phyloP scores from a whole-genome alignment of 768 basidiomycete species.

The Cyclocybe cylindracea region DNA sequence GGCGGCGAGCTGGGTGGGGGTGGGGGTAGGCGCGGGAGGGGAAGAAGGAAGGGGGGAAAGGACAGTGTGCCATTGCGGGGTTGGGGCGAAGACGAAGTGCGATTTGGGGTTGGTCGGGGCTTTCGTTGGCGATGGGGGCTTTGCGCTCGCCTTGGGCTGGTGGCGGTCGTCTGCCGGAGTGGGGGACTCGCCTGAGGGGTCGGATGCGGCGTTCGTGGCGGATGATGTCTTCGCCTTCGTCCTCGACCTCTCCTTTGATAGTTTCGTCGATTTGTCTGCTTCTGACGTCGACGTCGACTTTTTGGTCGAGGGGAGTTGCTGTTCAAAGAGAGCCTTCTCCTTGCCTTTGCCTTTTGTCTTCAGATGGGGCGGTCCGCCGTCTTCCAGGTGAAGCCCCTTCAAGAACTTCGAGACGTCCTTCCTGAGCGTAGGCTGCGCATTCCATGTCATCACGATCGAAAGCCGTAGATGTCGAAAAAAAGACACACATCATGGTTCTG shows the following conservation, averaged over 20 bases:
- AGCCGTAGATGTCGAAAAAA: neutral
- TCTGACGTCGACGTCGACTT: neutral
- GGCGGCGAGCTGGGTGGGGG: constrained; percentile 44
- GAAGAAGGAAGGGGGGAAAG: constrained; percentile 40
- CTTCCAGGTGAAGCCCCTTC: constrained; percentile 35
- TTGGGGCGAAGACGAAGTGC: constrained; percentile 38
- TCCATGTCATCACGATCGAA: neutral
- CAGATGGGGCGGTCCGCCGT: too few species aligned
- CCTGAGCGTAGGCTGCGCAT: constrained; percentile 36
- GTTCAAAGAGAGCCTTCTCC: constrained; percentile 10
- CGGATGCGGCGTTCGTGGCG: constrained; percentile 10
- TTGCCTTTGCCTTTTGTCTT: constrained; percentile 10
- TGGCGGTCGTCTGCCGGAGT: neutral
- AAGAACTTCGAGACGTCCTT: constrained; percentile 50
- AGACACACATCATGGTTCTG: constrained; percentile 30
- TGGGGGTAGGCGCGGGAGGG: constrained; percentile 29
- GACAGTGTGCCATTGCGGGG: constrained; percentile 57
- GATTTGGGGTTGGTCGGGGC: constrained; percentile 38
- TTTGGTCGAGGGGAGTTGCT: constrained; percentile 1
- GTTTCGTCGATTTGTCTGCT: constrained; percentile 8
- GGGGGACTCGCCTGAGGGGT: too few species aligned
- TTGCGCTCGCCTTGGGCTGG: constrained; percentile 12
- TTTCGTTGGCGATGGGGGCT: constrained; percentile 33
- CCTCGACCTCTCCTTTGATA: constrained; percentile 10
- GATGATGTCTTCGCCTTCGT: constrained; percentile 19